Evolutionary conservation across 164 flowering plant genomes (phyloP), one percentile per base, ranked within the genome.

Genomic region (Nelumbo lutea): DNA sequence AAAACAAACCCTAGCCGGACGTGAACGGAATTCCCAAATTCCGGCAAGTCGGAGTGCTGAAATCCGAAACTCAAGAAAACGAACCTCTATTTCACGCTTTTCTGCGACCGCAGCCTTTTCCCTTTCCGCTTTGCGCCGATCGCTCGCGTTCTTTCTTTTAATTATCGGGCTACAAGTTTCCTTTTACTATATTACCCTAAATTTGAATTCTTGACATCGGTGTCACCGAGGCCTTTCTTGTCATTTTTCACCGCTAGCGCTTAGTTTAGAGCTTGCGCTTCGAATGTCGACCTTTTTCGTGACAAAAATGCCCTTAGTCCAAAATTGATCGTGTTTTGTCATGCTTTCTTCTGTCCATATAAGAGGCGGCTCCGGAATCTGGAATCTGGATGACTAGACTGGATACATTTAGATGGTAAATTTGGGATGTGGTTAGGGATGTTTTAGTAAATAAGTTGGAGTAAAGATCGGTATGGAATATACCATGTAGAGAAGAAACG

Each of bases 21-120:
- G 71, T 72, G 83, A 85, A 79, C 60, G 44, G 75, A 72, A 61
- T 67, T 80, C 75, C 77, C 69, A 74, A 82, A 79, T 79, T 77
- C 85, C 84, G 86, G 86, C 78, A 78, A 76, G 65, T 66, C 48
- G 63, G 38, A 44, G 74, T 27, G 43, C 70, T 82, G 69, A 75
- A 85, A 70, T 85, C 90, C 90, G 90, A 66, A 68, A 50, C 85
- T 79, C 79, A 79, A 72, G 77, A 5, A 78, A 67, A 70, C 78
- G 11, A 62, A 70, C 59, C 59, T 39, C 46, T 38, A 10, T 42
- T 62, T 42, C 70, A 65, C 60, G 68, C 73, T 81, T 61, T 67
- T 64, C 65, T 70, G 3, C 62, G 41, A 64, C 72, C 72, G 71
- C 64, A 62, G 40, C 46, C 67, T 72, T 65, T 27, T 67, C 67